phyloP scores from a whole-genome alignment of 2,329 filamentous ascomycete species.

The Delphinella strobiligena region DNA sequence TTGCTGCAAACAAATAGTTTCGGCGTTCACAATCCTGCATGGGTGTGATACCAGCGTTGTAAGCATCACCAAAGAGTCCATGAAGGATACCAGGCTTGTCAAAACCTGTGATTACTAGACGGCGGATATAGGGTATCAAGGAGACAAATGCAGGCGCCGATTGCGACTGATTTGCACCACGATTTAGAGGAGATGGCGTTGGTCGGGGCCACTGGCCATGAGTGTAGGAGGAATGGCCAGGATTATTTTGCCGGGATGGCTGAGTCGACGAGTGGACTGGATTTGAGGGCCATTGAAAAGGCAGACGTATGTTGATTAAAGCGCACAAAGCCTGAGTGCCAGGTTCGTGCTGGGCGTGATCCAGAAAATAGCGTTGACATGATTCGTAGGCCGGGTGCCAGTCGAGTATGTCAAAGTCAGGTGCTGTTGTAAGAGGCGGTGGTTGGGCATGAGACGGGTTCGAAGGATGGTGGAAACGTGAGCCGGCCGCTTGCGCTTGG shows the following conservation, averaged over 20 bases:
- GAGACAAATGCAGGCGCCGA: conserved; percentile 40
- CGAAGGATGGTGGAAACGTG: conserved; percentile 1
- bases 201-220: conserved; percentile 19
- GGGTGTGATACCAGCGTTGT: conserved; percentile 64
- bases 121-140: conserved; percentile 77
- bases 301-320: conserved; percentile 83
- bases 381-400: conserved; percentile 89
- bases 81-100: conserved; percentile 79
- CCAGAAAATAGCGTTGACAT: conserved; percentile 83
- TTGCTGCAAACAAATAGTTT: conserved; percentile 92
- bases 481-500: conserved; percentile 1
- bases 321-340: conserved; percentile 80
- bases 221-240: conserved; percentile 14
- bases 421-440: conserved; percentile 25
- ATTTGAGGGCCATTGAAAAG: conserved; percentile 57
- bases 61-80: conserved; percentile 95
- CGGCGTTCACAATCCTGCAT: conserved; percentile 80
- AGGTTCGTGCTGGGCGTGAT: conserved; percentile 73
- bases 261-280: conserved; percentile 32
- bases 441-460: conserved; percentile 2
- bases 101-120: conserved; percentile 82
- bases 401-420: conserved; percentile 67
- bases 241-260: conserved; percentile 6
- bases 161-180: conserved; percentile 14
- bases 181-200: conserved; percentile 26